A percentile compares a stretch with the other conserved stretches of the same genome.
phyloP scores from a whole-genome alignment of 768 basidiomycete species.

The Trametes villosa region DNA sequence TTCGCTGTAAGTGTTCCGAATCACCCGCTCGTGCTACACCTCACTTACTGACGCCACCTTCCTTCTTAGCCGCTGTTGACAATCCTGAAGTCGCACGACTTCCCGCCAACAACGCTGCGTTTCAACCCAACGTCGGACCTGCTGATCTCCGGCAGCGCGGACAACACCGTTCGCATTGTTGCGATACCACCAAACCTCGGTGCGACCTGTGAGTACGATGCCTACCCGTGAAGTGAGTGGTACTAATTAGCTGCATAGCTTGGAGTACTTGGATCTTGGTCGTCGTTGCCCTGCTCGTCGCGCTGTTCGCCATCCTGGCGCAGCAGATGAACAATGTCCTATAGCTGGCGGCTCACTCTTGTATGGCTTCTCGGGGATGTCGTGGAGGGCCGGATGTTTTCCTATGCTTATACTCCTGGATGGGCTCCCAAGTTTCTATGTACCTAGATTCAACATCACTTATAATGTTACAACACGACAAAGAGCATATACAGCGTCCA shows the following conservation, averaged over 20 bases:
- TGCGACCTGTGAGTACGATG: slow-evolving; percentile 53
- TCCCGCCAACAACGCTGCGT: slow-evolving; percentile 85
- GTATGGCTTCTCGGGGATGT: neutral
- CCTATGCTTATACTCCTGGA: slow-evolving; percentile 19
- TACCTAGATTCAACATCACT: slow-evolving; percentile 12
- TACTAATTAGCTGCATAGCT: slow-evolving; percentile 21
- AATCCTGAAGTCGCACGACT: slow-evolving; percentile 93
- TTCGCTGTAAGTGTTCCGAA: slow-evolving; percentile 62
- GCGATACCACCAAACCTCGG: slow-evolving; percentile 63
- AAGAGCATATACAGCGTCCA: slow-evolving; percentile 31
- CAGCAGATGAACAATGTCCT: slow-evolving; percentile 29
- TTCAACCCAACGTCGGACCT: slow-evolving; percentile 86
- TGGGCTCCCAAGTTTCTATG: slow-evolving; percentile 1
- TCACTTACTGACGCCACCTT: neutral
- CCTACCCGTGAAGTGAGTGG: neutral
- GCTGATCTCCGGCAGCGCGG: slow-evolving; percentile 88
- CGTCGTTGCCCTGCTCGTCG: slow-evolving; percentile 33
- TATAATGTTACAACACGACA: slow-evolving; percentile 19
- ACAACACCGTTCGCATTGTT: slow-evolving; percentile 83
- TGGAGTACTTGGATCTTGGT: slow-evolving; percentile 37
- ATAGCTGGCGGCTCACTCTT: neutral
- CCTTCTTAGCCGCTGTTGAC: slow-evolving; percentile 74
- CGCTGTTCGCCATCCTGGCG: slow-evolving; percentile 37
- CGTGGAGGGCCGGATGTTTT: neutral
- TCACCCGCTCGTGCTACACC: neutral